Evolutionary conservation across 2,329 filamentous ascomycete genomes (phyloP), one percentile per base, ranked within the genome.

Genomic region (Aspergillus brunneoviolaceus): DNA sequence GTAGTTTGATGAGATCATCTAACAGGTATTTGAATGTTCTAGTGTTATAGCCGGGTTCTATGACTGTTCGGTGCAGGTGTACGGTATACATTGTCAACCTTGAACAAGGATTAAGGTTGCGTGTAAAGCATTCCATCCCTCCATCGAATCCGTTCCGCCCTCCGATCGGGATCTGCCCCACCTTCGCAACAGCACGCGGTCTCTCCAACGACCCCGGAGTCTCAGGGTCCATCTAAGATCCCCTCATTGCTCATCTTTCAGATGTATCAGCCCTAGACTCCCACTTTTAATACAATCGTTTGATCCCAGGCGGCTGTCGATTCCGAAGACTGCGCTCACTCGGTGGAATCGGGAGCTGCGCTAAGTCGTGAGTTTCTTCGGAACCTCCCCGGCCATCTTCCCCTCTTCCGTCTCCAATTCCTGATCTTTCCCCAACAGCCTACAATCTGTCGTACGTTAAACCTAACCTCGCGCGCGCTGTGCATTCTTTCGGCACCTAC

Each of bases 401-500:
- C 57, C 57, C 50, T 58, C 57, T 59, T 54, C 50, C 31, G 51
- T 47, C 57, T 52, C 39, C 53, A 55, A 49, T n/a, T 50, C 35
- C 5, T 25, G 47, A 29, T 4, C 12, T 29, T 39, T 54, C 4
- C 57, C 50, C 56, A 49, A 33, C 50, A 54, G 33, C 49, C 39
- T 19, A 42, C 61, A 51, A 51, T 33, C 56, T 50, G 57, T 58
- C 56, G 42, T 61, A 60, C 57, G 52, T 55, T 54, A 45, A 12
- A 5, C 39, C 16, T 14, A 19, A 10, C 39, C 14, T n/a, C 16
- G 16, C 39, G 39, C 39, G 39, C 39, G 14, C 16, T 16, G 16
- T n/a, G 14, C 39, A 45, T 19, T 5, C 6, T 19, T 1, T 16
- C 39, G 9, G 39, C 39, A 16, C 16, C 16, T 7, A 7, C n/a